Evolutionary conservation across 306 rosid genomes (phyloP), one percentile per base, ranked within the genome.

Genomic region (Casuarina equisetifolia): DNA sequence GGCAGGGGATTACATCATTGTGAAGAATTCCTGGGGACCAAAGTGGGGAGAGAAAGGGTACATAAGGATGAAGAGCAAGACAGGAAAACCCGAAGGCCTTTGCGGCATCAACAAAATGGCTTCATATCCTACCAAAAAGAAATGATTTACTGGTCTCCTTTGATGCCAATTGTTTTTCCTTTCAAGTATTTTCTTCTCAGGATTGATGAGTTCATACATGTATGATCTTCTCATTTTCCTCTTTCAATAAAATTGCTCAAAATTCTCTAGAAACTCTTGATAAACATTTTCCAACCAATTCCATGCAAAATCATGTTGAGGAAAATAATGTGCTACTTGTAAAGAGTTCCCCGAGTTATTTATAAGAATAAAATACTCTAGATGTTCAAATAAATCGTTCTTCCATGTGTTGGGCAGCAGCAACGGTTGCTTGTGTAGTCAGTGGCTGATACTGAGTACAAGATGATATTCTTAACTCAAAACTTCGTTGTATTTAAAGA

Each of bases 21-120:
- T 96, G 63, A 96, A 84, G 83, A 96, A 96, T 76, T 96, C 98
- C 43, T 92, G 98, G 94, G 99, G 99, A 36, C 54, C 90, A 17
- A 89, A 87, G 72, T 96, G 99, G 98, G 99, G 99, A 69, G 99
- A 96, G 82, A 91, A 91, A 74, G 99, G 98, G 1, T 96, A 84
- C 80, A 89, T 92, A 45, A 86, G 96, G 76, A 90, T 96, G 94
- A 91, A 69, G 88, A 87, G 96, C 44, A 91, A 84, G 81, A 91
- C 74, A 0, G 97, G 93, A 64, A 92, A 96, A 46, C 76, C 96
- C 0, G 91, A 96, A 77, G 99, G 98, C 1, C 78, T 91, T 3
- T 92, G 99, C 38, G 98, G 98, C 55, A 81, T 96, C 75, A 74
- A 92, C 88, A 90, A 91, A 82, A 83, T 92, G 97, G 94, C 96